Evolutionary conservation across 768 basidiomycete genomes (phyloP).

Genomic region (Agrocybe pediades): DNA sequence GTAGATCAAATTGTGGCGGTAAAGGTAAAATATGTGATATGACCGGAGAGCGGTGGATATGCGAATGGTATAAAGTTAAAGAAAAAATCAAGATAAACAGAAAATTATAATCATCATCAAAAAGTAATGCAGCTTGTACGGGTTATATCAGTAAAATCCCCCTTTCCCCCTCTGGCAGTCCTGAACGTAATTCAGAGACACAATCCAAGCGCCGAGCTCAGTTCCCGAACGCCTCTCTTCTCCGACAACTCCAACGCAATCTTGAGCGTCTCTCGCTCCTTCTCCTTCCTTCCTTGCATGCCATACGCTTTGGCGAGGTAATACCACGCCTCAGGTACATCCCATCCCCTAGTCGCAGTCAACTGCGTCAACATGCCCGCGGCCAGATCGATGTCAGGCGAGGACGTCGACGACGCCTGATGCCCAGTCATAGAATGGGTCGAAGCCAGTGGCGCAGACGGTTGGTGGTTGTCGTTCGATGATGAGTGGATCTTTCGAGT

Average conservation of each 20-base stretch:
- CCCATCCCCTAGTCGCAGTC: constrained; percentile 84
- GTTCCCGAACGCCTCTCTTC: constrained; percentile 62
- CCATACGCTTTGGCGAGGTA: constrained; percentile 83
- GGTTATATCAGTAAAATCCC: not conserved
- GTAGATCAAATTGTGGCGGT: not conserved
- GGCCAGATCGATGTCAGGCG: constrained; percentile 71
- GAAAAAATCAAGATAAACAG: not conserved
- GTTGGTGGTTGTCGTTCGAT: not conserved
- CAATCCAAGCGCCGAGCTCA: constrained; percentile 66
- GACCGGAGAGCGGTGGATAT: not conserved
- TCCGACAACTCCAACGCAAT: constrained; percentile 70
- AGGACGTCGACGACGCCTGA: constrained; percentile 4
- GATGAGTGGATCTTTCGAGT: constrained; percentile 17
- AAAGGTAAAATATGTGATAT: not conserved
- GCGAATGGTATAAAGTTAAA: not conserved
- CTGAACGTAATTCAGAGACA: constrained; percentile 43
- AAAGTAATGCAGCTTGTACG: not conserved
- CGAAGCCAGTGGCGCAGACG: constrained; percentile 1
- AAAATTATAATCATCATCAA: not conserved
- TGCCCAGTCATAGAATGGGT: not conserved
- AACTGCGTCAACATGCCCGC: constrained; percentile 78
- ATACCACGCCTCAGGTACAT: constrained; percentile 94
- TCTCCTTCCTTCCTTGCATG: constrained; percentile 67
- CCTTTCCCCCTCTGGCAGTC: too few relatives aligned
- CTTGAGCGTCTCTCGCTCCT: constrained; percentile 73